Evolutionary conservation across 768 basidiomycete genomes (phyloP).

Genomic region (Cyclocybe aegerita): DNA sequence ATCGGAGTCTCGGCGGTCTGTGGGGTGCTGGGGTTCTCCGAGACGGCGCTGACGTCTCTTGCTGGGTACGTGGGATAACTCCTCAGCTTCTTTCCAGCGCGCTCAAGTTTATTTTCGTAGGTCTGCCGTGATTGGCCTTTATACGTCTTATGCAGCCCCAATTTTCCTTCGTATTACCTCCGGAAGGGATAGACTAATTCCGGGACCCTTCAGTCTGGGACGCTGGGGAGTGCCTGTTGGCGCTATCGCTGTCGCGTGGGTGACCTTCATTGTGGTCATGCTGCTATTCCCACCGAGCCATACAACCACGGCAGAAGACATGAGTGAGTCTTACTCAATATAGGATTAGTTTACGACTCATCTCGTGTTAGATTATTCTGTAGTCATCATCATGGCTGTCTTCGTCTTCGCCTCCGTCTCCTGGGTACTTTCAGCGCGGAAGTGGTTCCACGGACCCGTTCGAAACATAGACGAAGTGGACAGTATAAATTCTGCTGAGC

Average conservation of each 20-base stretch:
- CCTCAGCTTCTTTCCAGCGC: neutral
- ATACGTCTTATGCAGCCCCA: conserved; percentile 65
- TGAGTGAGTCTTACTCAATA: conserved; percentile 48
- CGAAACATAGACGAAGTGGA: conserved; percentile 39
- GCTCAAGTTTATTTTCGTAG: conserved; percentile 28
- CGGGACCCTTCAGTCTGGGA: conserved; percentile 63
- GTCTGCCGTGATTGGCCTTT: conserved; percentile 69
- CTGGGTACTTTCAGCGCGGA: conserved; percentile 65
- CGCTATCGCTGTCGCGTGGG: conserved; percentile 63
- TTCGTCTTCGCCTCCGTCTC: conserved; percentile 63
- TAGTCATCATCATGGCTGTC: conserved; percentile 63
- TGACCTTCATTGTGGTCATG: conserved; percentile 57
- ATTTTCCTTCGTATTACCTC: conserved; percentile 74
- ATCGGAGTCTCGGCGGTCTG: conserved; percentile 55
- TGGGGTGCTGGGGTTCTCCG: conserved; percentile 66
- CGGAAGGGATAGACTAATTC: conserved; percentile 54
- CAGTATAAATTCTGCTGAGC: neutral
- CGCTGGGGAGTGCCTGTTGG: conserved; percentile 62
- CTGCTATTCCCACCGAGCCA: conserved; percentile 56
- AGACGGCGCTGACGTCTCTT: conserved; percentile 60
- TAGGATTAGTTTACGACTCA: conserved; percentile 4
- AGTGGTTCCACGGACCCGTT: conserved; percentile 73
- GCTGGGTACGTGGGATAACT: conserved; percentile 46
- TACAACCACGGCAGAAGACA: conserved; percentile 37
- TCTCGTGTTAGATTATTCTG: conserved; percentile 54